phyloP scores from a whole-genome alignment of 2,329 filamentous ascomycete genomes.

The Diaporthe vaccinii region DNA sequence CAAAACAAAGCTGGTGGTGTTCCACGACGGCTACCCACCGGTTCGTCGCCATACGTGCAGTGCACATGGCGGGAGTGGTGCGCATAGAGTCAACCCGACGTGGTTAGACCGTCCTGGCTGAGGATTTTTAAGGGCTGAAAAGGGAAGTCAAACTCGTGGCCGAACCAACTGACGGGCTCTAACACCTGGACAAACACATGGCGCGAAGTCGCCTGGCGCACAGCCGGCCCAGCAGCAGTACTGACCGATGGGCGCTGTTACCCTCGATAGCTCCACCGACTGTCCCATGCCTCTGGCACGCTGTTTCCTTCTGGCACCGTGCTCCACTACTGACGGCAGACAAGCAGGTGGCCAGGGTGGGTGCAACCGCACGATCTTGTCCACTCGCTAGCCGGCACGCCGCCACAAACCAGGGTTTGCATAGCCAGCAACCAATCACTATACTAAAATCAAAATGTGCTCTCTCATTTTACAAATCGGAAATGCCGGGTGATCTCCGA shows the following conservation, averaged over 20 bases:
- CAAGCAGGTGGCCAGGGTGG: conserved; percentile 31
- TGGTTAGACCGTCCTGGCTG: conserved; percentile 32
- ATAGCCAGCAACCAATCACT: conserved; percentile 18
- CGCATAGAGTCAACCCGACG: conserved; percentile 23
- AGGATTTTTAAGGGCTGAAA: conserved; percentile 36
- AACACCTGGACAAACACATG: conserved; percentile 3
- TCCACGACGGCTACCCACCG: conserved; percentile 37
- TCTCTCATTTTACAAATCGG: conserved; percentile 34
- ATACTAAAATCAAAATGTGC: background rate
- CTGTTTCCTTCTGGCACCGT: conserved; percentile 33
- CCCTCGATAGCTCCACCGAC: conserved; percentile 6
- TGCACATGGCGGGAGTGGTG: conserved; percentile 3
- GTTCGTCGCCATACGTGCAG: conserved; percentile 21
- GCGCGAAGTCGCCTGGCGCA: background rate
- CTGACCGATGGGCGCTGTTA: background rate
- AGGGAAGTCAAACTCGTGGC: conserved; percentile 26
- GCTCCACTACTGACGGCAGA: conserved; percentile 29
- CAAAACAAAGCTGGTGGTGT: conserved; percentile 37
- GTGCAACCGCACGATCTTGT: conserved; percentile 38
- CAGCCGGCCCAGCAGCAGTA: background rate
- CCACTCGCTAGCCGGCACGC: conserved; percentile 21
- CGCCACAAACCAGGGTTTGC: conserved; percentile 31
- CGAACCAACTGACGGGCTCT: background rate
- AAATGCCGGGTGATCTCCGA: conserved; percentile 27
- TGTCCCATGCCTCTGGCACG: conserved; percentile 37